phyloP scores from a whole-genome alignment of 2,329 filamentous ascomycete species.

The Epichloe festucae region DNA sequence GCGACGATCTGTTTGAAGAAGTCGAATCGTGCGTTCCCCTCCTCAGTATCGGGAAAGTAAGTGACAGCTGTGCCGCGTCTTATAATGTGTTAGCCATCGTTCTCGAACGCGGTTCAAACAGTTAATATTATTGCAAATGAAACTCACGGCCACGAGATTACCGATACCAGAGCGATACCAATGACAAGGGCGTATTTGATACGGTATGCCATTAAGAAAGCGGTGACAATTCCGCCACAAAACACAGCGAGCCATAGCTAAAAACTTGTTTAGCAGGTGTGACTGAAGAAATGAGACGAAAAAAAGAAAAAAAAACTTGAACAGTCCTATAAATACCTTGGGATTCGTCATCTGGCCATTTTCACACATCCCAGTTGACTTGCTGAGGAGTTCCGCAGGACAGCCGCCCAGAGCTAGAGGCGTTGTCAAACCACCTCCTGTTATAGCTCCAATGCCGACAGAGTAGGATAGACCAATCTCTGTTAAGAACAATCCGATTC shows the following conservation, averaged over 20 bases:
- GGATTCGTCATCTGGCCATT: conserved; percentile 63
- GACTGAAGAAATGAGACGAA: neutral
- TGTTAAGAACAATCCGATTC: conserved; percentile 51
- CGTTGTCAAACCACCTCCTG: conserved; percentile 49
- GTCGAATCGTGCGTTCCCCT: conserved; percentile 52
- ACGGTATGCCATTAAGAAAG: conserved; percentile 67
- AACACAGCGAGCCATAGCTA: conserved; percentile 79
- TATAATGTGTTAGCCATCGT: neutral
- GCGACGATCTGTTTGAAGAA: conserved; percentile 63
- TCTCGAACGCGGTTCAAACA: neutral
- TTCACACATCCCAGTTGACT: conserved; percentile 34
- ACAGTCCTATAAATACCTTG: conserved; percentile 35
- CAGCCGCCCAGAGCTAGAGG: conserved; percentile 71
- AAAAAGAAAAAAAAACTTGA: neutral
- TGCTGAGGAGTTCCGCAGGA: conserved; percentile 37
- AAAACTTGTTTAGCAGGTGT: conserved; percentile 2
- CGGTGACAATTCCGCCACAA: conserved; percentile 65
- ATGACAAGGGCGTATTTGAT: conserved; percentile 65
- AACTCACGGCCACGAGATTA: conserved; percentile 61
- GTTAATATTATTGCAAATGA: neutral
- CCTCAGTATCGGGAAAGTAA: conserved; percentile 54
- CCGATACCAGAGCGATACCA: conserved; percentile 57
- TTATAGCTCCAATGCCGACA: conserved; percentile 71
- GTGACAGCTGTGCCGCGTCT: conserved; percentile 56
- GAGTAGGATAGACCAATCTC: conserved; percentile 60